Evolutionary conservation across 164 flowering plant genomes (phyloP).

Genomic region (Euptelea pleiosperma): DNA sequence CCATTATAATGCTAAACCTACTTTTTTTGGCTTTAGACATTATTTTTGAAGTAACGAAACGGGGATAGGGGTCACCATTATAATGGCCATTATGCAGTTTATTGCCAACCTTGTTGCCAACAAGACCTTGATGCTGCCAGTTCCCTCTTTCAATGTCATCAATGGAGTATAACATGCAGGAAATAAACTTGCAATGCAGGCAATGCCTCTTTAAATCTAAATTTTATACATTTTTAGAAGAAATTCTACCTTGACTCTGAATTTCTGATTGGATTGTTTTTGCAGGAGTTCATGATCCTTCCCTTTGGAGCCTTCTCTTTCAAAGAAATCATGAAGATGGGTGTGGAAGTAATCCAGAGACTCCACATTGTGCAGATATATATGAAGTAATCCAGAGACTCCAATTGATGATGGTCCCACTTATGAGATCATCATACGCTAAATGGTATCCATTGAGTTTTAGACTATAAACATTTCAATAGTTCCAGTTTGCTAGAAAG

Average conservation of each 20-base stretch:
- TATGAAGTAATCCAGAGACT: no score
- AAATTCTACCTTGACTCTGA: neutral
- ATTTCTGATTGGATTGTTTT: slow-evolving; percentile 11
- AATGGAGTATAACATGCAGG: slow-evolving; percentile 97
- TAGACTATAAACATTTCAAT: no score
- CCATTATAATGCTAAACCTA: no score
- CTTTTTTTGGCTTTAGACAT: no score
- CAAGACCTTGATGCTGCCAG: slow-evolving; percentile 78
- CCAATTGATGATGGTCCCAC: no score
- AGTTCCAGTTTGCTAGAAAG: no score
- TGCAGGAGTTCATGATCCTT: slow-evolving; percentile 92
- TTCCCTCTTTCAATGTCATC: slow-evolving; percentile 93
- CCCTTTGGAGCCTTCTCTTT: slow-evolving; percentile 85
- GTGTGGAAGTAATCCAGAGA: slow-evolving; percentile 95
- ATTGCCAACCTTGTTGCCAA: slow-evolving; percentile 92
- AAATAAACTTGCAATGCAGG: slow-evolving; percentile 96
- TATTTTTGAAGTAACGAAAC: no score
- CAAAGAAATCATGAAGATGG: slow-evolving; percentile 96
- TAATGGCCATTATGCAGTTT: no score
- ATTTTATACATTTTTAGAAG: neutral
- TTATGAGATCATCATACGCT: no score
- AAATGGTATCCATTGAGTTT: no score
- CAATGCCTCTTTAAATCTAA: slow-evolving; percentile 7
- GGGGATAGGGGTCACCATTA: no score
- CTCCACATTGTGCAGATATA: no score